Evolutionary conservation across 495 filamentous ascomycete species (phyloP).

Genomic region (Neurospora terricola): DNA sequence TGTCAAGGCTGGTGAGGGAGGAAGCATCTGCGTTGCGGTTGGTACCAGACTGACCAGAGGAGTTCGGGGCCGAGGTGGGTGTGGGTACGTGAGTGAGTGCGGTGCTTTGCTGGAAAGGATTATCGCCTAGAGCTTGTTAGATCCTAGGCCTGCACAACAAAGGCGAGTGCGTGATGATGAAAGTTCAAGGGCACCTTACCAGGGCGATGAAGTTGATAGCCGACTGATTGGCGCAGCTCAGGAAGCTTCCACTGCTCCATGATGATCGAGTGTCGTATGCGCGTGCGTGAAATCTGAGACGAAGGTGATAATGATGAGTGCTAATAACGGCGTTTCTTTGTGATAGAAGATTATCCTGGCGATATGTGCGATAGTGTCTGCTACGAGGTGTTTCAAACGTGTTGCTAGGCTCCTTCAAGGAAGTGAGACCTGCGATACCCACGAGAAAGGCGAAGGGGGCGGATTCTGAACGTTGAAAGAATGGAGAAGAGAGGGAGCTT

Average conservation of each 20-base stretch:
- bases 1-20: no score
- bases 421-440: background rate
- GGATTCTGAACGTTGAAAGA: background rate
- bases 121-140: background rate
- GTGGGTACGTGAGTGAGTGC: no score
- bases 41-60: no score
- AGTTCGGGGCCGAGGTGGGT: background rate
- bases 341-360: background rate
- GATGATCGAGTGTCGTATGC: background rate
- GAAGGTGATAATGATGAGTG: background rate
- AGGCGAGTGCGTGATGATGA: background rate
- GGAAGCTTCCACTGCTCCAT: background rate
- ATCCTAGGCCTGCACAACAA: no score
- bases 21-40: no score
- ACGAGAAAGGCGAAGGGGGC: background rate
- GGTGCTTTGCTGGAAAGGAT: background rate
- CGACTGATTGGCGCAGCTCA: background rate
- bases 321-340: background rate
- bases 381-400: background rate
- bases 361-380: background rate
- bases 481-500: background rate
- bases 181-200: background rate
- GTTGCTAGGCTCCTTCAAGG: background rate
- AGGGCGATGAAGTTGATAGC: background rate
- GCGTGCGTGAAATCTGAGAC: background rate